Conservation (phyloP, 1,139 yeast species). For the Debaryomycetaceae sp. region DNA sequence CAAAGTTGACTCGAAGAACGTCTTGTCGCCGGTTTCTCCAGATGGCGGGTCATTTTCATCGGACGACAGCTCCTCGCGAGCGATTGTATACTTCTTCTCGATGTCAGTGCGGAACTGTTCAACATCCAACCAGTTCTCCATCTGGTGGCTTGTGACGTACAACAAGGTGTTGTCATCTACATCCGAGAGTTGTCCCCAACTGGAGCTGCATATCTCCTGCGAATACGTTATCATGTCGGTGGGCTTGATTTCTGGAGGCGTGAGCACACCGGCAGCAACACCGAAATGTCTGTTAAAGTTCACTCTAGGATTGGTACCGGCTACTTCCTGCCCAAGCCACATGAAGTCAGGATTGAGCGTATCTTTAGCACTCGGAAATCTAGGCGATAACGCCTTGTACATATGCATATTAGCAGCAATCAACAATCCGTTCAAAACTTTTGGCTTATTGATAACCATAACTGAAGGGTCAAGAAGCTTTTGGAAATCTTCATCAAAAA, state of each 20-base stretch:
- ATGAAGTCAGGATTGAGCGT: constrained; percentile 22
- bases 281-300: constrained; percentile 26
- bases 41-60: constrained; percentile 3
- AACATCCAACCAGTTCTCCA: constrained; percentile 25
- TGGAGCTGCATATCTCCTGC: constrained; percentile 35
- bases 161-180: constrained; percentile 21
- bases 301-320: constrained; percentile 20
- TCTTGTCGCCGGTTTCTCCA: constrained; percentile 7
- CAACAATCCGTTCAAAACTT: constrained; percentile 25
- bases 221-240: constrained; percentile 17
- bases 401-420: constrained; percentile 25
- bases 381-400: constrained; percentile 18
- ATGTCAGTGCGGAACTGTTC: constrained; percentile 13
- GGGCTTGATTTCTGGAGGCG: constrained; percentile 24
- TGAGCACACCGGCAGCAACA: constrained; percentile 29
- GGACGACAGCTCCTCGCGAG: neutral
- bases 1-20: constrained; percentile 9
- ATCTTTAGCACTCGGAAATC: constrained; percentile 16
- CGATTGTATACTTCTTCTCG: constrained; percentile 12
- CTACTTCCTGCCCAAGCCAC: constrained; percentile 35
- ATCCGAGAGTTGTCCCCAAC: constrained; percentile 36
- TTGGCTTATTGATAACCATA: constrained; percentile 27
- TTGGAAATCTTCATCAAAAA: constrained; percentile 21
- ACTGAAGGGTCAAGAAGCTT: constrained; percentile 27
- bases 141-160: constrained; percentile 33